Conservation (phyloP, 2,329 filamentous ascomycete genomes). For the Microcyclosporella mali region DNA sequence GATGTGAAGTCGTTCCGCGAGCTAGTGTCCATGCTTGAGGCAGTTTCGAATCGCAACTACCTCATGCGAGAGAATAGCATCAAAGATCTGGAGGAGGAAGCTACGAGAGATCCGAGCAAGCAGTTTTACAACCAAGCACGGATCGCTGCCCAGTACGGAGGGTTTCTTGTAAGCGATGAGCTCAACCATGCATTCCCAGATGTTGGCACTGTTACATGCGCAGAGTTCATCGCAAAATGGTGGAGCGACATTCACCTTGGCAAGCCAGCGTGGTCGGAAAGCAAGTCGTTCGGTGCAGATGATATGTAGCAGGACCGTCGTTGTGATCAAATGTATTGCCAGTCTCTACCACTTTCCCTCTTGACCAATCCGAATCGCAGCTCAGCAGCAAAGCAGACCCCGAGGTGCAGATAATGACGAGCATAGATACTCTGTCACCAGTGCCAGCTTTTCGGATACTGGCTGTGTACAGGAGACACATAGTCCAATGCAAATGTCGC, state of each 20-base stretch:
- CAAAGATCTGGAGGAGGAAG: slow-evolving; percentile 17
- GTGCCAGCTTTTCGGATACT: slow-evolving; percentile 1
- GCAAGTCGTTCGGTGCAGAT: slow-evolving; percentile 11
- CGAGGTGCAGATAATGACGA: slow-evolving; percentile 5
- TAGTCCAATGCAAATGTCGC: slow-evolving; percentile 6
- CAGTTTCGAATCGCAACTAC: slow-evolving; percentile 24
- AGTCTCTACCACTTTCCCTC: too few relatives aligned
- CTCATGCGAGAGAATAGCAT: slow-evolving; percentile 23
- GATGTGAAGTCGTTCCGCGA: slow-evolving; percentile 24
- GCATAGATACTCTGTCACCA: slow-evolving; percentile 8
- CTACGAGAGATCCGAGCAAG: slow-evolving; percentile 14
- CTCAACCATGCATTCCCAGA: slow-evolving; percentile 24
- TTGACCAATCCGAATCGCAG: too few relatives aligned
- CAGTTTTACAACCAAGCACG: slow-evolving; percentile 29
- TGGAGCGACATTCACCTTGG: slow-evolving; percentile 25
- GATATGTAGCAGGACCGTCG: slow-evolving; percentile 3
- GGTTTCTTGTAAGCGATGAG: slow-evolving; percentile 22
- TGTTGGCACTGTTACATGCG: slow-evolving; percentile 21
- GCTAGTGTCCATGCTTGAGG: slow-evolving; percentile 23
- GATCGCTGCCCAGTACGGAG: slow-evolving; percentile 19
- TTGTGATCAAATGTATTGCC: not conserved
- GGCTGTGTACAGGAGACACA: slow-evolving; percentile 7
- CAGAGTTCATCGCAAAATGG: slow-evolving; percentile 28
- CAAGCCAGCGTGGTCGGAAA: slow-evolving; percentile 20
- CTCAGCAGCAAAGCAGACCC: slow-evolving; percentile 11